A percentile compares a stretch with the other conserved stretches of the same genome.
Conservation (phyloP, 306 rosid species). For the Lagenaria siceraria region DNA sequence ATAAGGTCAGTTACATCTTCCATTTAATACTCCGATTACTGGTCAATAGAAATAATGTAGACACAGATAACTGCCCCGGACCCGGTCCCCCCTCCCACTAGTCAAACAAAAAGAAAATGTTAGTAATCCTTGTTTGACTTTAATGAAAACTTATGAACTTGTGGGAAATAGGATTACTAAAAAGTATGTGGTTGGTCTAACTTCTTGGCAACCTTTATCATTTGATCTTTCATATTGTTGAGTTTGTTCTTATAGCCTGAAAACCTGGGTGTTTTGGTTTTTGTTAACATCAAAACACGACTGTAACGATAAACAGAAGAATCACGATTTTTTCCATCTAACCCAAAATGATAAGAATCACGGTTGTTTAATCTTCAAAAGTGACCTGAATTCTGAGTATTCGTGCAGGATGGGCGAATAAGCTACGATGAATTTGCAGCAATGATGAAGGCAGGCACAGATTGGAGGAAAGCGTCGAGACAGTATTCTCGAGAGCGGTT, state of each 20-base stretch:
- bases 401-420: constrained; percentile 74
- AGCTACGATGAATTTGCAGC: constrained; percentile 75
- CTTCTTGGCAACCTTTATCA: background rate
- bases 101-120: background rate
- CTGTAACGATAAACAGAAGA: background rate
- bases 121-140: background rate
- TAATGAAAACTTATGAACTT: background rate
- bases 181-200: background rate
- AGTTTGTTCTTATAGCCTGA: background rate
- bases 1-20: constrained; percentile 47
- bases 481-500: constrained; percentile 94
- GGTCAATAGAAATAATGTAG: background rate
- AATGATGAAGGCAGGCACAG: constrained; percentile 98
- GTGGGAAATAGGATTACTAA: background rate
- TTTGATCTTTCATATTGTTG: background rate
- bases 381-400: background rate
- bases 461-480: constrained; percentile 97
- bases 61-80: background rate
- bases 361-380: background rate
- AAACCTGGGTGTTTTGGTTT: background rate
- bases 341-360: background rate
- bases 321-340: no score
- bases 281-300: background rate
- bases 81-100: background rate
- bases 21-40: background rate